A percentile compares a stretch with the other conserved stretches of the same genome.
Conservation (phyloP, 805 yeast genomes). For the Yamadazyma olivae region DNA sequence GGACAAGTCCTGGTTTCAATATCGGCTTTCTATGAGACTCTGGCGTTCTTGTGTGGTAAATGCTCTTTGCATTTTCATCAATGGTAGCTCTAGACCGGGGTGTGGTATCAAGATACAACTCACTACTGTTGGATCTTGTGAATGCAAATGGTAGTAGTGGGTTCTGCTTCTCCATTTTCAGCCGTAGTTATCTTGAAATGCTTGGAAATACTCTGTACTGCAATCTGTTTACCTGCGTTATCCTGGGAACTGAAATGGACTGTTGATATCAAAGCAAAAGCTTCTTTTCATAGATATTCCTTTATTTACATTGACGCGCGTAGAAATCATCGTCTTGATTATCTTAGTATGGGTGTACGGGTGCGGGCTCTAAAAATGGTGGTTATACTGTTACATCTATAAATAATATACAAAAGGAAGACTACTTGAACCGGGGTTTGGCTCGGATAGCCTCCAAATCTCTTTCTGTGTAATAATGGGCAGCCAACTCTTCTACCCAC, state of each 20-base stretch:
- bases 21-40: conserved; percentile 5
- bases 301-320: too few relatives aligned
- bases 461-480: conserved; percentile 45
- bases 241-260: too few relatives aligned
- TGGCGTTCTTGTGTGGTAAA: conserved; percentile 37
- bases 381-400: too few relatives aligned
- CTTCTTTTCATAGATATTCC: too few relatives aligned
- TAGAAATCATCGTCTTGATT: too few relatives aligned
- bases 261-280: too few relatives aligned
- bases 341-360: too few relatives aligned
- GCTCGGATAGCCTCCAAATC: conserved; percentile 18
- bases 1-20: conserved; percentile 9
- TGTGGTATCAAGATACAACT: conserved; percentile 31
- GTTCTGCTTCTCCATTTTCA: conserved; percentile 27
- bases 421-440: neutral
- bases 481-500: conserved; percentile 76
- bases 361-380: too few relatives aligned
- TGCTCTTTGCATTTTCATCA: conserved; percentile 44
- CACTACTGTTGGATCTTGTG: conserved; percentile 33
- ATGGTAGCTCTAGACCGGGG: conserved; percentile 38
- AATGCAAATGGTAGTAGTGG: conserved; percentile 51
- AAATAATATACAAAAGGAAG: too few relatives aligned
- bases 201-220: too few relatives aligned
- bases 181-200: neutral
- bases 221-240: too few relatives aligned